Evolutionary conservation across 2,329 filamentous ascomycete species (phyloP).

Genomic region (Zymoseptoria brevis): DNA sequence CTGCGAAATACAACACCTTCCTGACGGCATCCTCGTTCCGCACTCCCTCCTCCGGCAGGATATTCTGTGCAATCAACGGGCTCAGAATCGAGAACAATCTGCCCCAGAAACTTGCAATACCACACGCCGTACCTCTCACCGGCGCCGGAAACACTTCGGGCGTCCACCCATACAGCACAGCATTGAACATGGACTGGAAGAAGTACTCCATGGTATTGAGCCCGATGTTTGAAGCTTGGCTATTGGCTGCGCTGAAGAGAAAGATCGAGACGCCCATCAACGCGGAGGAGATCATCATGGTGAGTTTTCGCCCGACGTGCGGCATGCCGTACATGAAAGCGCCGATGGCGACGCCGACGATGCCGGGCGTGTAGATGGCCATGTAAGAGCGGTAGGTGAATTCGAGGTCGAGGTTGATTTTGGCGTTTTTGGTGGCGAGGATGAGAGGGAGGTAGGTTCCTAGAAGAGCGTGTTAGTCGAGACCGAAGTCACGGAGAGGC

Average conservation of each 20-base stretch:
- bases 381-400: constrained; percentile 48
- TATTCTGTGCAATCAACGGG: constrained; percentile 48
- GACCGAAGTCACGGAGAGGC: background rate
- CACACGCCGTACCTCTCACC: constrained; percentile 42
- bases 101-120: constrained; percentile 52
- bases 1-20: constrained; percentile 49
- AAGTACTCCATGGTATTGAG: constrained; percentile 47
- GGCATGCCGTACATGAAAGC: constrained; percentile 42
- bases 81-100: constrained; percentile 51
- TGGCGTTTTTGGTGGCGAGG: constrained; percentile 45
- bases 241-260: constrained; percentile 39
- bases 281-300: constrained; percentile 37
- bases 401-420: constrained; percentile 36
- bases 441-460: constrained; percentile 45
- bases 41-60: constrained; percentile 16
- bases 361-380: constrained; percentile 47
- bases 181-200: constrained; percentile 47
- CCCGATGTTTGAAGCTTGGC: constrained; percentile 40
- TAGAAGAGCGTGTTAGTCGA: constrained; percentile 7
- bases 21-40: constrained; percentile 33
- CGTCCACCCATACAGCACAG: constrained; percentile 46
- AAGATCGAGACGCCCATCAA: constrained; percentile 41
- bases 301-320: constrained; percentile 38
- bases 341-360: constrained; percentile 44
- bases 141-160: constrained; percentile 46